Base-by-base conservation (phyloP, 1,284 basidiomycete species). In the Sporisorium sorghi region DNA sequence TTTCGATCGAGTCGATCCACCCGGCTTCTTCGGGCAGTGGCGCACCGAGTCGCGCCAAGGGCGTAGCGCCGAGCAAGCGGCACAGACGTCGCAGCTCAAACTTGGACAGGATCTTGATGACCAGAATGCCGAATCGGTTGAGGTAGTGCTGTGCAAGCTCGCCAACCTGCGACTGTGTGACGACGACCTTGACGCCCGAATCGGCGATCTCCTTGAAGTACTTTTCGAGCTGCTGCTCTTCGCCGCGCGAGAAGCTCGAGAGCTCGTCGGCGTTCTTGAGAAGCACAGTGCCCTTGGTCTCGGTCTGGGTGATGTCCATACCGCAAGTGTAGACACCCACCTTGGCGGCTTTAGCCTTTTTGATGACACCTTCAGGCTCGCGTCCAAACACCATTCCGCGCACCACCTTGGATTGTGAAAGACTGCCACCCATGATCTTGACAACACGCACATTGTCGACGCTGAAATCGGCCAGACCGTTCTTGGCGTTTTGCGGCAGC, bases 381-480 rank as follows among this genome's bases (percentile, higher is more conserved):
- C 95, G 89, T 47, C 93, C 93, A 80, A 99, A 97, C 0, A 99
- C 96, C 97, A 99, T 99, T 50, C 97, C 97, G 75, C 92, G 90
- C 7, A 99, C 91, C 11, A 99, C 96, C 72, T 89, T 90, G 85
- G 94, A 97, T 35, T 88, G 88, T 11, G 90, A 86, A 19, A 99
- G 86, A 78, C 89, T 92, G 48, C 96, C 93, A 67, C 97, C 97
- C 90, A 99, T 92, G 76, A 99, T 97, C 87, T 99, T 99, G 83
- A 99, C 97, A 19, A 99, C 95, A 21, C 96, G 91, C 1, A 99
- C 93, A 74, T 96, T 97, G 86, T 99, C 97, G 33, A 99, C 94
- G 71, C 84, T 84, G 56, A 83, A 76, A 26, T 77, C 75, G 30
- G 72, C 63, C 17, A 81, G 64, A 2, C 56, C 53, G 28, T 56